Conservation (phyloP, 1,139 yeast species). For the Hemisphaericaspora lyxosophila region DNA sequence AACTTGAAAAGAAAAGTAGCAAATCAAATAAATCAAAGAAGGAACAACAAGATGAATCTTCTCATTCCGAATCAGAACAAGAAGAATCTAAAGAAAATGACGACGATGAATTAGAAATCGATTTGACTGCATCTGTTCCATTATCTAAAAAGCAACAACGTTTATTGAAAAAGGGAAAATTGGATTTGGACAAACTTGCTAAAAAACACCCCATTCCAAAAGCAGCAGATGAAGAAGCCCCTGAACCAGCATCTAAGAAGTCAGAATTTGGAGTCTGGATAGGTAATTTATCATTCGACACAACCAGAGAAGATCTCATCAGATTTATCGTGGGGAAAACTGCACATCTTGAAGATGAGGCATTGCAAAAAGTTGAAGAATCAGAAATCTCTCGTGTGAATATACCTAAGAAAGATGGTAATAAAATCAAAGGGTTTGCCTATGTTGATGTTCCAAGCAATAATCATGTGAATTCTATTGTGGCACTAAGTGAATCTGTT, state of each 20-base stretch:
- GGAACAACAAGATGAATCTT: slow-evolving; percentile 14
- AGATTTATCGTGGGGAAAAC: slow-evolving; percentile 67
- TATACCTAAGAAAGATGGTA: slow-evolving; percentile 57
- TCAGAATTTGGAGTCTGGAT: slow-evolving; percentile 85
- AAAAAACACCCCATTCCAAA: slow-evolving; percentile 49
- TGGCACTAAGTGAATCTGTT: slow-evolving; percentile 66
- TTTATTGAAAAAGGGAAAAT: slow-evolving; percentile 75
- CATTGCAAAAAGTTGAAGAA: slow-evolving; percentile 42
- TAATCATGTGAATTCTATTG: slow-evolving; percentile 62
- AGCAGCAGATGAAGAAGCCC: slow-evolving; percentile 26
- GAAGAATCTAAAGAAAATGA: slow-evolving; percentile 18
- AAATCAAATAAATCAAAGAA: slow-evolving; percentile 16
- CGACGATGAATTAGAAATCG: slow-evolving; percentile 72
- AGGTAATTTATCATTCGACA: slow-evolving; percentile 87
- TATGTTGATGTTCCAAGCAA: slow-evolving; percentile 77
- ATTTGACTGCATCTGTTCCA: slow-evolving; percentile 74
- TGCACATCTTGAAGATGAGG: slow-evolving; percentile 30
- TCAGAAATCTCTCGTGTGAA: slow-evolving; percentile 60
- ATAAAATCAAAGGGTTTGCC: slow-evolving; percentile 82
- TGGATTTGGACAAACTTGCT: slow-evolving; percentile 57
- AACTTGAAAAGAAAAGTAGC: slow-evolving; percentile 18
- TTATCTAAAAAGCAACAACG: slow-evolving; percentile 91
- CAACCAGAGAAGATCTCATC: slow-evolving; percentile 70
- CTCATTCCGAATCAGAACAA: slow-evolving; percentile 9
- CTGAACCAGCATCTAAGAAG: slow-evolving; percentile 30